Conservation (phyloP, 1,139 yeast genomes). For the Debaryomyces coudertii region DNA sequence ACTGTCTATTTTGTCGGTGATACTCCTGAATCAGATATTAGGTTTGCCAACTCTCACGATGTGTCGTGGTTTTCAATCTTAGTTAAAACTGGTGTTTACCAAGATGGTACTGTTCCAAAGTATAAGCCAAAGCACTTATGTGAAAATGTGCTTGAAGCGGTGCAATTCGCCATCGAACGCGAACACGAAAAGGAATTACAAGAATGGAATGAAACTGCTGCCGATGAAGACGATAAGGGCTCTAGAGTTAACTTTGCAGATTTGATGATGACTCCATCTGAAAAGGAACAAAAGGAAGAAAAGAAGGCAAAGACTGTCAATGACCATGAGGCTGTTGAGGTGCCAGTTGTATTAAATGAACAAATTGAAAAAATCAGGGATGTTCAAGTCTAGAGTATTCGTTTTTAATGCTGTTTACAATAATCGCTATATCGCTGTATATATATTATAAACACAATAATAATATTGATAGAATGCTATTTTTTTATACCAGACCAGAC, state of each 20-base stretch:
- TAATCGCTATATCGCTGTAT: neutral
- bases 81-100: constrained; percentile 86
- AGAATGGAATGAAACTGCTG: constrained; percentile 68
- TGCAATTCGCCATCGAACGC: constrained; percentile 77
- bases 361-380: constrained; percentile 44
- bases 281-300: constrained; percentile 23
- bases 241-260: constrained; percentile 50
- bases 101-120: constrained; percentile 76
- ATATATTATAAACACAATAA: neutral
- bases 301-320: constrained; percentile 13
- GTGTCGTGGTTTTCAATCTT: constrained; percentile 81
- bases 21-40: constrained; percentile 88
- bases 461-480: no score
- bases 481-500: no score
- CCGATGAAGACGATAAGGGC: constrained; percentile 34
- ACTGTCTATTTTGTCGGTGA: constrained; percentile 90
- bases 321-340: constrained; percentile 47
- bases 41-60: constrained; percentile 87
- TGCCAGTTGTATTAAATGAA: constrained; percentile 44
- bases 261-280: constrained; percentile 52
- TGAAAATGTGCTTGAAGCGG: constrained; percentile 79
- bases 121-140: constrained; percentile 75
- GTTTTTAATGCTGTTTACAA: neutral
- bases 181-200: constrained; percentile 71
- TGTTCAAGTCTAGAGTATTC: constrained; percentile 25